Conservation (phyloP, 2,329 filamentous ascomycete species). For the Shiraia sp. region DNA sequence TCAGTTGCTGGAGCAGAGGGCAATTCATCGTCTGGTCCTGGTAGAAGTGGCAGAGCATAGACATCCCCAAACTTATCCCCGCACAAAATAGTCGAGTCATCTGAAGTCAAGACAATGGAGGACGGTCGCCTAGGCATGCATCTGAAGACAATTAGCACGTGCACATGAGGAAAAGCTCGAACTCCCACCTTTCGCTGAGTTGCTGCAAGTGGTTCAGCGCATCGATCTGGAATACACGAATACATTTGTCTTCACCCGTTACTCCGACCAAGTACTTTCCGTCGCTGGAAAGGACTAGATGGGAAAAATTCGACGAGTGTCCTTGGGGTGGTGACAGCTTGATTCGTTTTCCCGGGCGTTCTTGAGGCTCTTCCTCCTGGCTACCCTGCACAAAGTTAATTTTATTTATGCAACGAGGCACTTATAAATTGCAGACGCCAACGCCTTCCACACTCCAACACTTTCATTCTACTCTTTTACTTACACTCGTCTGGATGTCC, state of each 20-base stretch:
- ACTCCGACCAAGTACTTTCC: conserved; percentile 73
- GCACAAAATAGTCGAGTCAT: conserved; percentile 73
- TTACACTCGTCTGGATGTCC: conserved; percentile 23
- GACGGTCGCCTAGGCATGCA: conserved; percentile 88
- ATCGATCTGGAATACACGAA: conserved; percentile 78
- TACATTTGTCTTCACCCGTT: conserved; percentile 87
- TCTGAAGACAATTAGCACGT: conserved; percentile 51
- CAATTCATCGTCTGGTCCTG: conserved; percentile 39
- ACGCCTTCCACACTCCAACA: not conserved
- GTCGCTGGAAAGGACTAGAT: conserved; percentile 66
- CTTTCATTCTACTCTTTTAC: conserved; percentile 10
- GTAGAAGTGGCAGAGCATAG: conserved; percentile 78
- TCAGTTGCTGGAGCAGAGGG: conserved; percentile 19
- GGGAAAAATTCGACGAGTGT: conserved; percentile 66
- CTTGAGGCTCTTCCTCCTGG: conserved; percentile 30
- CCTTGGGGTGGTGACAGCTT: conserved; percentile 41
- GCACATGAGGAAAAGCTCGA: not conserved
- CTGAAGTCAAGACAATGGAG: conserved; percentile 70
- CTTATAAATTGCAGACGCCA: not conserved
- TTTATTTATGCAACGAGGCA: conserved; percentile 1
- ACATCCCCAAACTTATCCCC: conserved; percentile 98
- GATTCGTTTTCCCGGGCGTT: conserved; percentile 47
- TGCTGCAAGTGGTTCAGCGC: conserved; percentile 64
- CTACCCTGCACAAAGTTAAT: conserved; percentile 22
- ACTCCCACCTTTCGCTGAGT: conserved; percentile 69